phyloP scores from a whole-genome alignment of 2,329 filamentous ascomycete genomes.

The Trichophyton mentagrophytes region DNA sequence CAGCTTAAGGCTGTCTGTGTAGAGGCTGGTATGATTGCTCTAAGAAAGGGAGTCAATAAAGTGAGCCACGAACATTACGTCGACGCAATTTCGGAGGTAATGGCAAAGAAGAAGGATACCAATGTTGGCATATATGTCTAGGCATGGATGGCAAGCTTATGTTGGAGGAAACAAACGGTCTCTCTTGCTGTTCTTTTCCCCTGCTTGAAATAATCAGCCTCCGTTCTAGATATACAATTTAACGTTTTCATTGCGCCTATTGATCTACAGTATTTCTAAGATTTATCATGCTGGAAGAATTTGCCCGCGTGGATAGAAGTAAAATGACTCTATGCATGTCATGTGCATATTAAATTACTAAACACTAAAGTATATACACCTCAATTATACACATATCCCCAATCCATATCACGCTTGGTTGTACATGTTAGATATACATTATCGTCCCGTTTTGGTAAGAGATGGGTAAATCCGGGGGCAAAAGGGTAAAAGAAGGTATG shows the following conservation, averaged over 20 bases:
- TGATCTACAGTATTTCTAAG: background rate
- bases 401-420: background rate
- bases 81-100: slow-evolving; percentile 92
- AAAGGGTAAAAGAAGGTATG: background rate
- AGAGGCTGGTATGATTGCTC: slow-evolving; percentile 96
- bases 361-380: background rate
- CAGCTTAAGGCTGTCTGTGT: slow-evolving; percentile 98
- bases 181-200: background rate
- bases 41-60: slow-evolving; percentile 88
- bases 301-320: background rate
- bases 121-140: slow-evolving; percentile 35
- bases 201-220: background rate
- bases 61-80: slow-evolving; percentile 98
- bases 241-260: background rate
- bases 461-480: background rate
- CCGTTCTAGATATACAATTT: slow-evolving; percentile 1
- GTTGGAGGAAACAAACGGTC: background rate
- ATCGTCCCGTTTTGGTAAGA: background rate
- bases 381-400: background rate
- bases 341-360: background rate
- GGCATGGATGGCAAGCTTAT: slow-evolving; percentile 5
- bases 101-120: slow-evolving; percentile 74
- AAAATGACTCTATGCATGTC: background rate
- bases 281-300: background rate
- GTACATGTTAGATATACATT: background rate